Base-by-base conservation (phyloP, 2,329 filamentous ascomycete genomes). In the Venturia aucupariae region DNA sequence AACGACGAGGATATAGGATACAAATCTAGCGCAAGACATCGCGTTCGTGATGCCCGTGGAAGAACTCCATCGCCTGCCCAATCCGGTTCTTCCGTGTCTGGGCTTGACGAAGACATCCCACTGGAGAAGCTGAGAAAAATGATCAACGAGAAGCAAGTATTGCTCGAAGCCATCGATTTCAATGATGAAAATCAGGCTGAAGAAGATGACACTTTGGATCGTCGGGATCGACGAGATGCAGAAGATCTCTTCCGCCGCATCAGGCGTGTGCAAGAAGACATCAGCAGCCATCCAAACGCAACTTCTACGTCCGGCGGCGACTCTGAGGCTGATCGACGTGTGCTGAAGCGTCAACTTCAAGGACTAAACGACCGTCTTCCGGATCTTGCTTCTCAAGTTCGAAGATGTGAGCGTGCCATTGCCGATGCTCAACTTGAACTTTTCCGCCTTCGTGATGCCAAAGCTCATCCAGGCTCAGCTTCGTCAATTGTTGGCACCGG, bases 141-240 rank as follows among this genome's bases (percentile, higher is more conserved):
- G 74, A 91, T 99, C 66, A 87, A 87, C 65, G 94, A 99, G 80
- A 94, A 95, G 77, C 91, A 97, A 75, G 87, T 99, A 51, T 81
- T 99, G 67, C 81, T 99, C 17, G 93, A 99, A 76, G 94, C 94
- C 0, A 93, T 97, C 78, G 94, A 99, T 73, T 97, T 97, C 75
- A 89, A 90, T 67, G 94, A 97, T 70, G 93, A 97, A 77, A 90
- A 90, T 72, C 86, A 88, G 44, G 84, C 86, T 4, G 94, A 99
- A 70, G 90, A 97, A 72, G 93, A 99, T 68, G 93, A 97, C 69
- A 86, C 90, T 22, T 83, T 97, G 54, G 94, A 99, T 73, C 86
- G 93, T 62, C 86, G 91, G 67, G 94, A 99, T 74, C 86, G 92
- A 64, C 89, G 90, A 62, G 94, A 97, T 73, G 91, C 92, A 1